phyloP scores from a whole-genome alignment of 2,329 filamentous ascomycete genomes.

The Colletotrichum orchidophilum region DNA sequence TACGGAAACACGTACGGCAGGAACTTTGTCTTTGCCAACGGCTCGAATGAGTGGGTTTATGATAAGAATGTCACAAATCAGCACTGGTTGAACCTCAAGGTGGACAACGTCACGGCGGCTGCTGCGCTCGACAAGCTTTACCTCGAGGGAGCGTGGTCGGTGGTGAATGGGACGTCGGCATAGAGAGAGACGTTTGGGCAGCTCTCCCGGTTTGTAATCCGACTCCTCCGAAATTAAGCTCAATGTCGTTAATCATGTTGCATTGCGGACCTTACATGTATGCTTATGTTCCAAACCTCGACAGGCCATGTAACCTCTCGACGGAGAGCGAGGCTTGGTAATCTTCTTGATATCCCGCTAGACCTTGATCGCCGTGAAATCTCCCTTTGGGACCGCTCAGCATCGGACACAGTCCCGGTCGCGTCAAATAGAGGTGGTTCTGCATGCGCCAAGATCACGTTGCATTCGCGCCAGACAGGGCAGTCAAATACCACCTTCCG shows the following conservation, averaged over 20 bases:
- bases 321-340: neutral
- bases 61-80: slow-evolving; percentile 48
- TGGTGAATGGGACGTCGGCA: neutral
- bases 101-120: slow-evolving; percentile 41
- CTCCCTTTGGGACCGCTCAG: neutral
- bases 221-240: neutral
- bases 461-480: neutral
- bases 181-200: neutral
- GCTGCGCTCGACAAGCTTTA: slow-evolving; percentile 42
- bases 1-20: slow-evolving; percentile 50
- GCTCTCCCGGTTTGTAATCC: neutral
- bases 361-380: neutral
- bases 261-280: neutral
- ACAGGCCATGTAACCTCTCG: neutral
- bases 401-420: neutral
- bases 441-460: neutral
- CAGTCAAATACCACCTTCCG: slow-evolving; percentile 25
- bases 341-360: neutral
- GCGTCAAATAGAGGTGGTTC: neutral
- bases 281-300: neutral
- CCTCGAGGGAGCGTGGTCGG: slow-evolving; percentile 37
- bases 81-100: slow-evolving; percentile 49
- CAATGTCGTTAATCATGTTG: neutral
- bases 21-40: slow-evolving; percentile 50
- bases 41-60: slow-evolving; percentile 54